Evolutionary conservation across 2,329 filamentous ascomycete genomes (phyloP), one percentile per base, ranked within the genome.

Genomic region (Zymoseptoria passerinii): DNA sequence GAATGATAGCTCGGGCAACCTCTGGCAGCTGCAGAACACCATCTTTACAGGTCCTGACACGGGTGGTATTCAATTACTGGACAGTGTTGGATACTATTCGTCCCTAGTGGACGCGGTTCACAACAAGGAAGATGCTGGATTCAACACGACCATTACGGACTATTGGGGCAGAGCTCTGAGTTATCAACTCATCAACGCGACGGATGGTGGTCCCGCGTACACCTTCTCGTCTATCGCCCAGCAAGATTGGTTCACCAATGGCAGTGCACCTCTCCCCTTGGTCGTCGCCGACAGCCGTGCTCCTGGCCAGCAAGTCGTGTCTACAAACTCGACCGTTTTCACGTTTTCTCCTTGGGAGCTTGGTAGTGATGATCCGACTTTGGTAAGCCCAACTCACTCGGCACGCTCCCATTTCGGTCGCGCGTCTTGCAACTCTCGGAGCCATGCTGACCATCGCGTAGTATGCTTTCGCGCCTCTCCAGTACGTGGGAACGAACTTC

Each of bases 301-400:
- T 18, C 84, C 86, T 0, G 83, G 81, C 13, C 80, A 88, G 52
- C 67, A 72, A 0, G 73, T 88, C 27, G 75, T 92, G 27, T 80
- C 83, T 0, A 72, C 81, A n/a, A 92, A 92, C 66, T 82, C 88
- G 1, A 92, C 89, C 1, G 80, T 91, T 28, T 86, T 83, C 64
- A 89, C 92, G 66, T 87, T 92, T 72, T 90, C 86, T 64, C 89
- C 89, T 0, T 92, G 83, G 76, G 89, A 94, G 66, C 81, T 92
- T 66, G 89, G 90, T 6, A 85, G 85, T 1, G 90, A 83, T 66
- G 90, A 92, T 69, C 86, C 88, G 0, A 88, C 83, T 0, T 75
- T 88, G 35, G 35, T 44, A 44, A 44, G 35, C 35, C n/a, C n/a
- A 7, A 44, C 35, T 44, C 35, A 44, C 35, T 3, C 16, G 35